Conservation (phyloP, 1,139 yeast genomes). For the Pichia sp. region DNA sequence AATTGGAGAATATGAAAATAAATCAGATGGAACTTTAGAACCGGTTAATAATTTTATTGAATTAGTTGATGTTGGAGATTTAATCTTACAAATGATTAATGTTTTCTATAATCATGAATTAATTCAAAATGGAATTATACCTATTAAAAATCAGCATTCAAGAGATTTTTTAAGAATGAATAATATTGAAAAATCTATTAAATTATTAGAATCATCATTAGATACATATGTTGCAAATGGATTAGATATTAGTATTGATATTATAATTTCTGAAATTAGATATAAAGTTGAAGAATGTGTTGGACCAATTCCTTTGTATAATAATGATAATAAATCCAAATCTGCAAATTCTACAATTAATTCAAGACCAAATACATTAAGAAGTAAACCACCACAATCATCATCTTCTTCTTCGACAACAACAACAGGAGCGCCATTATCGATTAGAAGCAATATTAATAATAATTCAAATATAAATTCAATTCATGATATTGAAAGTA, state of each 20-base stretch:
- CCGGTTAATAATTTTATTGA: slow-evolving; percentile 87
- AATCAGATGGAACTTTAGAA: slow-evolving; percentile 39
- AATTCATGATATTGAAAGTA: slow-evolving; percentile 3
- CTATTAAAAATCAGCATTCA: slow-evolving; percentile 41
- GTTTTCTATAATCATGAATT: slow-evolving; percentile 88
- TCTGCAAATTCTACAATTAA: slow-evolving; percentile 1
- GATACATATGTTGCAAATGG: slow-evolving; percentile 94
- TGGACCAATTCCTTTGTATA: slow-evolving; percentile 13
- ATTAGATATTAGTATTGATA: slow-evolving; percentile 81
- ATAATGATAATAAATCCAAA: slow-evolving; percentile 1
- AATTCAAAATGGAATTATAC: slow-evolving; percentile 48
- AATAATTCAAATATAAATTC: background rate
- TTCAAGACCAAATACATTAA: background rate
- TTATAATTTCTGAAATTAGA: slow-evolving; percentile 66
- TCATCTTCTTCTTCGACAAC: slow-evolving; percentile 5
- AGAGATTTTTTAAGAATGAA: slow-evolving; percentile 76
- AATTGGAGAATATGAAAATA: slow-evolving; percentile 19
- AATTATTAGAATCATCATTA: slow-evolving; percentile 69
- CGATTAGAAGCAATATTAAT: too few species aligned
- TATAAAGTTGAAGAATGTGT: slow-evolving; percentile 14
- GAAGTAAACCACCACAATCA: slow-evolving; percentile 6
- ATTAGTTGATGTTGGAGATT: slow-evolving; percentile 85
- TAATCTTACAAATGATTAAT: slow-evolving; percentile 87
- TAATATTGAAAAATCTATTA: slow-evolving; percentile 59
- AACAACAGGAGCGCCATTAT: background rate